Evolutionary conservation across 192 early-diverging fungal genomes (phyloP), one percentile per base, ranked within the genome.

Genomic region (Spinellus fusiger): DNA sequence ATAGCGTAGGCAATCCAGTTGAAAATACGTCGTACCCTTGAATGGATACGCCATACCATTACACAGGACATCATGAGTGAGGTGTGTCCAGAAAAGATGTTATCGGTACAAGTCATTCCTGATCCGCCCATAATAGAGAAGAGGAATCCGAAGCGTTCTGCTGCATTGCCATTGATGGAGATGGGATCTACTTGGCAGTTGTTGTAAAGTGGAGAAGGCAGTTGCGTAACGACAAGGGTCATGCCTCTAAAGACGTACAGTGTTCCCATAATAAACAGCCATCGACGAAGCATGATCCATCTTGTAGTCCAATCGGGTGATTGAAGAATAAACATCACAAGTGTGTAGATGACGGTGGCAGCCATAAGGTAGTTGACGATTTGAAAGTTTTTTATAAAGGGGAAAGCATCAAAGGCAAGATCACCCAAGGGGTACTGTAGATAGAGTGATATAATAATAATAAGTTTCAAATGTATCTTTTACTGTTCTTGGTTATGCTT

Each of bases 11-110:
- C 61, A 54, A 77, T 50, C 53, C 71, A 80, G 7, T 64, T 68
- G 26, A 77, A 69, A 44, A 75, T 49, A 7, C 55, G 56, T 62
- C 70, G 66, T 51, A 81, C 66, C 7, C 76, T 70, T 18, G 84
- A 73, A 34, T 85, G 78, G 16, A 74, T 56, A 12, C 74, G 69
- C 84, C 81, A 83, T 16, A 81, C 71, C 49, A 85, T 58, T 5
- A 76, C 72, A n/a, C 78, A 70, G 1, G 76, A 72, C 12, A 73
- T 57, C 61, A 85, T 73, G 27, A 85, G 71, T 2, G 76, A 73
- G 0, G 84, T 83, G 66, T 85, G 84, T 7, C 84, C 84, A 3
- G 81, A 83, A 34, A 80, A 85, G n/a, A 85, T 78, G 64, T 81
- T 81, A 71, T 85, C 79, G 4, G 81, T 80, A 68, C 84, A 85